A percentile compares a stretch with the other conserved stretches of the same genome.
Evolutionary conservation across 768 basidiomycete genomes (phyloP).

Genomic region (Calocybe cyanea): DNA sequence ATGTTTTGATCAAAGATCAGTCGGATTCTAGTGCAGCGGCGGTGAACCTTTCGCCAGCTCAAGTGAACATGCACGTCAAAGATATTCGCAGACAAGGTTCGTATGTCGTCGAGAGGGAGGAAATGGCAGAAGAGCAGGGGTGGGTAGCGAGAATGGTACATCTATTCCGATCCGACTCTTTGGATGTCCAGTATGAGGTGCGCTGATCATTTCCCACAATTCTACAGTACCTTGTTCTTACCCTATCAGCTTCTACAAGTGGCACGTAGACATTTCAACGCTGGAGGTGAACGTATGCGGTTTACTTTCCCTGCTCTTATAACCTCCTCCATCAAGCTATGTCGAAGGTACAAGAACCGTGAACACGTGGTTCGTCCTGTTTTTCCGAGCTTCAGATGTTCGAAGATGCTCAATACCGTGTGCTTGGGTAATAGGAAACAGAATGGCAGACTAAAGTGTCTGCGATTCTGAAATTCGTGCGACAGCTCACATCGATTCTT

Average conservation of each 20-base stretch:
- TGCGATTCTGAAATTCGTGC: conserved; percentile 90
- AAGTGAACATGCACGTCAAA: conserved; percentile 32
- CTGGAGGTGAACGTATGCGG: conserved; percentile 92
- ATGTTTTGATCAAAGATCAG: conserved; percentile 88
- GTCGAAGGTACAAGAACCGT: conserved; percentile 83
- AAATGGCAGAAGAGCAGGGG: conserved; percentile 97
- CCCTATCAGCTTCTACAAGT: conserved; percentile 75
- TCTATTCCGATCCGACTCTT: conserved; percentile 82
- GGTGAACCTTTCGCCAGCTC: conserved; percentile 25
- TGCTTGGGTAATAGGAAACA: conserved; percentile 54
- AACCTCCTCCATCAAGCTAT: conserved; percentile 88
- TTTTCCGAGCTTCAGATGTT: not conserved
- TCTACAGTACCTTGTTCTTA: not conserved
- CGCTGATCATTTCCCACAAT: conserved; percentile 27
- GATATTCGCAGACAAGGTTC: conserved; percentile 56
- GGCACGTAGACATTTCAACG: conserved; percentile 84
- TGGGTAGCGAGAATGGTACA: conserved; percentile 99
- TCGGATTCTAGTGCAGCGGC: conserved; percentile 43
- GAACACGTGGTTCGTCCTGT: conserved; percentile 58
- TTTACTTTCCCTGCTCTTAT: conserved; percentile 97
- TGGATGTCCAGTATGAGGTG: conserved; percentile 86
- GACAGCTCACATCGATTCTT: conserved; percentile 90
- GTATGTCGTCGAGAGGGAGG: conserved; percentile 71
- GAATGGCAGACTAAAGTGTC: conserved; percentile 87
- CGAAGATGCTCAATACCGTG: not conserved